These are phyloP conservation scores for Yamadazyma taylorii DNA, from an alignment of 1,139 yeast genomes.

Conservation along the genomic window DNA sequence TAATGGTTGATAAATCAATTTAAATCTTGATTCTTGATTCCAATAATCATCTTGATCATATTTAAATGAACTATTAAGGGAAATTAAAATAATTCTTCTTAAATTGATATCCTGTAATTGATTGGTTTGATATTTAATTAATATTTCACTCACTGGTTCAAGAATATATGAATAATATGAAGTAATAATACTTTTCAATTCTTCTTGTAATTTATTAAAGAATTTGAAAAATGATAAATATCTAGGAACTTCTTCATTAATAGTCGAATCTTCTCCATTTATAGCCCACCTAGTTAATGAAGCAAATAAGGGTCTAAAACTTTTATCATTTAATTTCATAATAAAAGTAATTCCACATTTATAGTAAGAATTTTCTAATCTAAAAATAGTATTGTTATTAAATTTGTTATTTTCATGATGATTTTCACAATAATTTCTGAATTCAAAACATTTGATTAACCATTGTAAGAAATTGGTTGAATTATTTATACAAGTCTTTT, in stretches of 20 bases:
- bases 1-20: constrained; percentile 60
- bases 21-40: constrained; percentile 86
- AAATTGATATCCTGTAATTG: constrained; percentile 53
- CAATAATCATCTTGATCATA: constrained; percentile 93
- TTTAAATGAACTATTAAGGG: constrained; percentile 77
- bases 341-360: constrained; percentile 74
- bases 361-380: constrained; percentile 78
- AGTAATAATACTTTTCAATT: constrained; percentile 82
- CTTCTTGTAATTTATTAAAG: constrained; percentile 80
- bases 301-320: constrained; percentile 87
- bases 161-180: constrained; percentile 82
- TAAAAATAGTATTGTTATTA: constrained; percentile 72
- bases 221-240: constrained; percentile 80
- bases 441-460: constrained; percentile 70
- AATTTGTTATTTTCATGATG: constrained; percentile 35
- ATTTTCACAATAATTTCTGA: constrained; percentile 46
- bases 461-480: constrained; percentile 72
- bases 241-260: constrained; percentile 50
- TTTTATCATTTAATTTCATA: constrained; percentile 89
- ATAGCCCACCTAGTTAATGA: constrained; percentile 91
- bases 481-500: constrained; percentile 70
- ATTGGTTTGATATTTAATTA: constrained; percentile 47
- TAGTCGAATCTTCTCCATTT: constrained; percentile 68
- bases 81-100: constrained; percentile 69
- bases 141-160: constrained; percentile 63